Evolutionary conservation across 306 rosid species (phyloP).

Genomic region (Vigna unguiculata): DNA sequence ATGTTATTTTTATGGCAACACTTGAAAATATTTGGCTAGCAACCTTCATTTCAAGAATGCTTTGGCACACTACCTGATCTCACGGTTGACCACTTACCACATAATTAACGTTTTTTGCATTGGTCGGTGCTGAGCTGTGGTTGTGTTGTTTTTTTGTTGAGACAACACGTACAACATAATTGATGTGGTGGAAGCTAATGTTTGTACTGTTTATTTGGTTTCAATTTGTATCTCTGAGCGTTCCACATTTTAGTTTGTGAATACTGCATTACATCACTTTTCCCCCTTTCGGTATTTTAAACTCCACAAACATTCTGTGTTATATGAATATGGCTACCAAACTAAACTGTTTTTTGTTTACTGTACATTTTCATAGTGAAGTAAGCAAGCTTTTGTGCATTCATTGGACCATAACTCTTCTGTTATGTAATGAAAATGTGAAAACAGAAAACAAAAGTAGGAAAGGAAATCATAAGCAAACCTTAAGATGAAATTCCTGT

Average conservation of each 20-base stretch:
- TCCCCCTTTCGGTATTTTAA: background rate
- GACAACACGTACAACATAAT: background rate
- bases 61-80: slow-evolving; percentile 24
- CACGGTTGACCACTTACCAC: background rate
- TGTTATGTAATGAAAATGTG: too few species aligned
- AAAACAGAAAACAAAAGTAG: too few species aligned
- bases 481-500: too few species aligned
- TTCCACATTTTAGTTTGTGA: background rate
- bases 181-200: background rate
- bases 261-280: background rate
- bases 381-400: background rate
- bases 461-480: too few species aligned
- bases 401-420: background rate
- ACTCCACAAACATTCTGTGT: background rate
- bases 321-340: background rate
- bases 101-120: slow-evolving; percentile 10
- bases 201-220: background rate
- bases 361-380: background rate
- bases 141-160: background rate
- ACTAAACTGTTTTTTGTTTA: background rate
- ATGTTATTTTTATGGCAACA: slow-evolving; percentile 48
- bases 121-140: slow-evolving; percentile 24
- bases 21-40: slow-evolving; percentile 49
- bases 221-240: background rate
- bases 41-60: slow-evolving; percentile 45